Conservation (phyloP, 495 filamentous ascomycete species). For the Delitschia confertaspora region DNA sequence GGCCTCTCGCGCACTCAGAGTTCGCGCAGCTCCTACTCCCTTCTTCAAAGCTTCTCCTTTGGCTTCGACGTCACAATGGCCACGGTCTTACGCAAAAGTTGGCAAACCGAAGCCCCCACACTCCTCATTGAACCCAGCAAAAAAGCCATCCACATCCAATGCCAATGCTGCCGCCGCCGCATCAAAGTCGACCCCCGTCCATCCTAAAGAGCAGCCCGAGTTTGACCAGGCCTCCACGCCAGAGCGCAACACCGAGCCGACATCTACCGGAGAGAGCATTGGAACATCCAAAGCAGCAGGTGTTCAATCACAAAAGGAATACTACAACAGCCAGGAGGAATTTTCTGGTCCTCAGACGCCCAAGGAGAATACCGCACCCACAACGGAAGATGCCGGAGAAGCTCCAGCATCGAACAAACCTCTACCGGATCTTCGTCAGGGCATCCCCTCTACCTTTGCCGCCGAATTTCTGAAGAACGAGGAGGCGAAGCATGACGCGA, state of each 20-base stretch:
- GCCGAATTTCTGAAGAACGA: conserved; percentile 49
- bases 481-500: not conserved
- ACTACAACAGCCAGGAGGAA: conserved; percentile 10
- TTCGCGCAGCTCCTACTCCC: conserved; percentile 9
- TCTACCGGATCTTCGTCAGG: conserved; percentile 80
- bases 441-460: conserved; percentile 77
- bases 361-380: conserved; percentile 9
- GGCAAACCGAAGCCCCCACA: conserved; percentile 32
- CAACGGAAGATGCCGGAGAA: conserved; percentile 26
- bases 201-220: conserved; percentile 13
- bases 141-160: conserved; percentile 21
- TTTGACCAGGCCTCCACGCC: conserved; percentile 15
- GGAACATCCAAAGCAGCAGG: conserved; percentile 2
- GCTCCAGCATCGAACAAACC: conserved; percentile 43
- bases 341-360: conserved; percentile 12
- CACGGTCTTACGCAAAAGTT: conserved; percentile 42
- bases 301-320: conserved; percentile 2
- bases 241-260: conserved; percentile 12
- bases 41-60: conserved; percentile 28
- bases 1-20: conserved; percentile 23
- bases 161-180: too few species aligned
- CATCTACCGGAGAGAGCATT: not conserved
- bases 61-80: conserved; percentile 24
- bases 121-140: conserved; percentile 17
- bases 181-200: conserved; percentile 8